Percentiles rank a stretch among this genome's conserved stretches.
Conservation (phyloP, 495 filamentous ascomycete species). For the Penicillium soppii region DNA sequence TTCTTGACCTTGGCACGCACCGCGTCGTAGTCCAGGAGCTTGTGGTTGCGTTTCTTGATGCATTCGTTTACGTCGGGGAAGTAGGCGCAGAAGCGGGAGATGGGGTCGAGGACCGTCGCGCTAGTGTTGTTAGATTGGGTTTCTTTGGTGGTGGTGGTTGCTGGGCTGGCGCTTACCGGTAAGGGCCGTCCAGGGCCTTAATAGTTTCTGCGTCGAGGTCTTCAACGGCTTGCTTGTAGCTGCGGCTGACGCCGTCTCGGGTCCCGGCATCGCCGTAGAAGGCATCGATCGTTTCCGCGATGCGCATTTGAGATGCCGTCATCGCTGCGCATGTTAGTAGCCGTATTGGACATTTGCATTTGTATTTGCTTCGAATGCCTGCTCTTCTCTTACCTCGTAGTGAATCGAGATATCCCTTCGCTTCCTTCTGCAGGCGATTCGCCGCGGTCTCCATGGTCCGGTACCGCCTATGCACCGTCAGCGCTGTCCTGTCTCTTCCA, state of each 20-base stretch:
- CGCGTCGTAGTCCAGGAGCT: constrained; percentile 95
- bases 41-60: constrained; percentile 98
- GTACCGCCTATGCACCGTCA: constrained; percentile 63
- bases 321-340: no score
- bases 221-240: constrained; percentile 97
- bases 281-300: constrained; percentile 97
- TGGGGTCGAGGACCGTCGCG: constrained; percentile 92
- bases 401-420: constrained; percentile 94
- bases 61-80: constrained; percentile 99
- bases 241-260: constrained; percentile 88
- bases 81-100: constrained; percentile 93
- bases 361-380: constrained; percentile 2
- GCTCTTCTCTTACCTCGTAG: constrained; percentile 66
- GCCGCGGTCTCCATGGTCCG: constrained; percentile 95
- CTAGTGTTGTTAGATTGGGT: constrained; percentile 25
- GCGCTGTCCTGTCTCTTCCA: background rate
- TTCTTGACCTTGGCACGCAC: constrained; percentile 95
- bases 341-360: constrained; percentile 38
- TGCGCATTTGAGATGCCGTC: constrained; percentile 99
- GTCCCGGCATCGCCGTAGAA: constrained; percentile 98
- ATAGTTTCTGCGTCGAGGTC: constrained; percentile 98
- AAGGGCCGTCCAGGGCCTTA: constrained; percentile 96
- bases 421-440: constrained; percentile 90
- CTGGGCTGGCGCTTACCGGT: constrained; percentile 58
- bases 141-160: no score